Base-by-base conservation (phyloP, 306 rosid genomes). In the Heteromeles arbutifolia region DNA sequence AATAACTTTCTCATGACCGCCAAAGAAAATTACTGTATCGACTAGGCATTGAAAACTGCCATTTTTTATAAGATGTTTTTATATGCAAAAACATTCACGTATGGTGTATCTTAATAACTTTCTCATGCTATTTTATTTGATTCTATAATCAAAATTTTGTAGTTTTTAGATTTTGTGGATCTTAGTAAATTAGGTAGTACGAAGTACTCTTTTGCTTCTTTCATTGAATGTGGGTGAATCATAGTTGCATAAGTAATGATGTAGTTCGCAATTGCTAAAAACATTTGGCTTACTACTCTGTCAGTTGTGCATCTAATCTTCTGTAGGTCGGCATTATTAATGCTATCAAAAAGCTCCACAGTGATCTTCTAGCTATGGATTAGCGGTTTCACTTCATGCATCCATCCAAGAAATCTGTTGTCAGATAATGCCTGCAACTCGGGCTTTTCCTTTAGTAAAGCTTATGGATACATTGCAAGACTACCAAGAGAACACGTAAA, bases 371-470 rank as follows among this genome's bases (percentile, higher is more conserved):
- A 15, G 98, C 97, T 56, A 79, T 94, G 86, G 92, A 94, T 88
- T 94, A 77, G 97, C 98, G 41, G 94, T 92, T 86, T 94, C 98
- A 61, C 86, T 92, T 74, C 98, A 94, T 64, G 98, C 98, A 44
- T 96, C 98, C 3, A 87, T 81, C 72, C 98, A 94, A 82, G 97
- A 92, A 44, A 88, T 94, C 90, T 31, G 5, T 31, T 31, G 97
- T 83, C 95, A 90, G 81, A 94, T 94, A 87, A 94, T 94, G 97
- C 98, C 98, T 67, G 96, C 98, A 61, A 96, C 98, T 72, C 88
- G 97, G 70, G 98, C 98, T 62, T 94, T 92, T 85, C 96, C 98
- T 75, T 76, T 94, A 82, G 86, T 82, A 77, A 92, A 94, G 70
- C 96, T 94, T 61, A 92, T 94, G 98, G 80, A 86, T 81, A 48